Percentiles rank a stretch among this genome's conserved stretches.
phyloP scores from a whole-genome alignment of 1,139 yeast species.

The Saccharomycopsis crataegensis region DNA sequence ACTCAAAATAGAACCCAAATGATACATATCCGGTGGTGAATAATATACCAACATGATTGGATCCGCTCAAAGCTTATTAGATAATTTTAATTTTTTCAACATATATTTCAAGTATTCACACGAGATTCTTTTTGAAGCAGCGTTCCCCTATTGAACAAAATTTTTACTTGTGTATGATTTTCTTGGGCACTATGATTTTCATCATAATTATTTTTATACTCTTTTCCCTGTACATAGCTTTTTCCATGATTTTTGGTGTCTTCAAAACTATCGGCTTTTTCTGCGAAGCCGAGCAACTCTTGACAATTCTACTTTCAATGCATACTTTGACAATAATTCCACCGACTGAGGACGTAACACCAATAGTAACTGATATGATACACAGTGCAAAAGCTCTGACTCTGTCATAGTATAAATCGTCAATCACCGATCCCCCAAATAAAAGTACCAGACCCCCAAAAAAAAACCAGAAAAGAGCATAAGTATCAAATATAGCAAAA shows the following conservation, averaged over 20 bases:
- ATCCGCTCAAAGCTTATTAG: conserved; percentile 9
- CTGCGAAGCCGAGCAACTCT: too few relatives aligned
- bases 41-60: conserved; percentile 6
- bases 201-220: not conserved
- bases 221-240: too few relatives aligned
- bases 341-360: conserved; percentile 11
- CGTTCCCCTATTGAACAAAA: conserved; percentile 4
- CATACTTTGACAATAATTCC: conserved; percentile 5
- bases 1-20: conserved; percentile 7
- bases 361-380: conserved; percentile 8
- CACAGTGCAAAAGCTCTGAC: conserved; percentile 8
- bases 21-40: conserved; percentile 9
- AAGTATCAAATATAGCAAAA: conserved; percentile 2
- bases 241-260: too few relatives aligned
- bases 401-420: conserved; percentile 12
- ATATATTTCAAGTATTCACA: conserved; percentile 4
- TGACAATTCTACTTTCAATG: not conserved
- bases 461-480: conserved; percentile 12
- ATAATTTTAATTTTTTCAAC: conserved; percentile 1
- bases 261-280: too few relatives aligned
- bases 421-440: conserved; percentile 14
- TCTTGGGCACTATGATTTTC: not conserved
- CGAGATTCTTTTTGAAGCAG: conserved; percentile 1
- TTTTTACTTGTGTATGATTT: not conserved
- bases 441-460: conserved; percentile 15